Conservation (phyloP, 768 basidiomycete genomes). For the Chalciporus chontae region DNA sequence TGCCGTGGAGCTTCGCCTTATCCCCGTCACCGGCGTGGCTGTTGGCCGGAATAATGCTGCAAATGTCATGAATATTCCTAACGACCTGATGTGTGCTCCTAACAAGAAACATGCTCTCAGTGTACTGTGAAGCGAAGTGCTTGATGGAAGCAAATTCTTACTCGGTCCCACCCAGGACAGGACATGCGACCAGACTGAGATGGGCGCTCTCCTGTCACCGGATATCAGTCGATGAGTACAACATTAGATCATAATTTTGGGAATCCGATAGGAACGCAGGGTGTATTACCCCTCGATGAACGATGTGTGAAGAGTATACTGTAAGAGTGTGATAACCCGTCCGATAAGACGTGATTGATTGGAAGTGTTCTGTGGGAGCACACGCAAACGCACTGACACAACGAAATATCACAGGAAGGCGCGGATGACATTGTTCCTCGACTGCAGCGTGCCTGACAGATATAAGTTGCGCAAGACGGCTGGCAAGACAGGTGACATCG, state of each 20-base stretch:
- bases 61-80: not conserved
- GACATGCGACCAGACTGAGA: conserved; percentile 8
- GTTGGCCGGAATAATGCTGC: not conserved
- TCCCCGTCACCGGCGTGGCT: conserved; percentile 8
- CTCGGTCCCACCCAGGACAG: conserved; percentile 11
- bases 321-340: conserved; percentile 35
- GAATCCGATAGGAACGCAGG: conserved; percentile 30
- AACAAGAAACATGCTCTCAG: not conserved
- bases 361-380: conserved; percentile 34
- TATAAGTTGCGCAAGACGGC: not conserved
- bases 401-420: conserved; percentile 9
- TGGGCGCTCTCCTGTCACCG: conserved; percentile 25
- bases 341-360: conserved; percentile 55
- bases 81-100: not conserved
- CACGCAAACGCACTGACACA: conserved; percentile 9
- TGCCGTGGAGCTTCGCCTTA: conserved; percentile 24
- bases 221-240: conserved; percentile 13
- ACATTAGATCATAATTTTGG: conserved; percentile 23
- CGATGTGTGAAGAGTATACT: conserved; percentile 33
- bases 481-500: not conserved
- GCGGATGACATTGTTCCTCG: not conserved
- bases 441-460: not conserved
- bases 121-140: too few species aligned
- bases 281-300: conserved; percentile 21
- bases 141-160: conserved; percentile 2